A percentile compares a stretch with the other conserved stretches of the same genome.
phyloP scores from a whole-genome alignment of 1,284 basidiomycete species.

The Microbotryum scabiosae region DNA sequence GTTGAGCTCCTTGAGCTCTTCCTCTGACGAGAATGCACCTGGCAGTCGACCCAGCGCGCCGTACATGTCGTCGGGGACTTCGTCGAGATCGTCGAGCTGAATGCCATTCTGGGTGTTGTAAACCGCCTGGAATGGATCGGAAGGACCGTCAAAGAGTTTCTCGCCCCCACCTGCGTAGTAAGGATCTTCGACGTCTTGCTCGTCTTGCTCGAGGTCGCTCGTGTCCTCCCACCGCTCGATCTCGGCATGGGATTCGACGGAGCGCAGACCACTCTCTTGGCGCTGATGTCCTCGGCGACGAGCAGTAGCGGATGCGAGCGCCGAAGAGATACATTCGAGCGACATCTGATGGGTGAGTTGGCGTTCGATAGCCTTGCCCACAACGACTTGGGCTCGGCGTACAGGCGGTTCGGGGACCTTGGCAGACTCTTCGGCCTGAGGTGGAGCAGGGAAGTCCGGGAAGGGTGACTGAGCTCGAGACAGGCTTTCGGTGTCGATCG shows the following conservation, averaged over 20 bases:
- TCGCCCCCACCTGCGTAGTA: slow-evolving; percentile 14
- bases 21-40: not conserved
- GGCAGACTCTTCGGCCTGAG: not conserved
- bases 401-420: not conserved
- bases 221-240: not conserved
- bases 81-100: slow-evolving; percentile 34
- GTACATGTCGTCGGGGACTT: slow-evolving; percentile 29
- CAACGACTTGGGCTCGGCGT: slow-evolving; percentile 2
- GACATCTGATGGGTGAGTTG: slow-evolving; percentile 33
- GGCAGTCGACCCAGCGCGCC: not conserved
- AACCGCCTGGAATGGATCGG: too few species aligned
- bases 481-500: slow-evolving; percentile 24
- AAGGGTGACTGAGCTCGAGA: not conserved
- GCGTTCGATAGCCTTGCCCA: slow-evolving; percentile 22
- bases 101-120: slow-evolving; percentile 5
- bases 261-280: slow-evolving; percentile 8
- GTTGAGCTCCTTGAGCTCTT: slow-evolving; percentile 26
- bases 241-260: not conserved
- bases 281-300: slow-evolving; percentile 18
- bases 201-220: not conserved
- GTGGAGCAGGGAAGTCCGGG: not conserved
- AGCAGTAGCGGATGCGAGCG: slow-evolving; percentile 34
- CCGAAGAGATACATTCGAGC: slow-evolving; percentile 33
- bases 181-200: not conserved
- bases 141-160: not conserved